Conservation (phyloP, 176 grass and related monocot genomes). For the Saccharum spontaneum region DNA sequence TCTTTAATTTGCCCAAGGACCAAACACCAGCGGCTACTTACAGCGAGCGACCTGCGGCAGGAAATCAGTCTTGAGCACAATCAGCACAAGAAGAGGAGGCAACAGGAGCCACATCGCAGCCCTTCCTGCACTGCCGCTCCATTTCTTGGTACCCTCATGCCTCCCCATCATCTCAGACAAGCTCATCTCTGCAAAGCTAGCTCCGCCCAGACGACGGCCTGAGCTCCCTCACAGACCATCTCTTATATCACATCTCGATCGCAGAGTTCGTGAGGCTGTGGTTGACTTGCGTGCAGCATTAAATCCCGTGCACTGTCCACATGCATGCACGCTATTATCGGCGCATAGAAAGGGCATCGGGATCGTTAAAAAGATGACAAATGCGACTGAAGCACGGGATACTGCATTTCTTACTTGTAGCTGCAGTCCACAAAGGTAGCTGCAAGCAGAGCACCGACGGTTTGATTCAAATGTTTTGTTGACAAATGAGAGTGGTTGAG, state of each 20-base stretch:
- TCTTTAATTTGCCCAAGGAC: too few species aligned
- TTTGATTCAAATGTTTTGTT: not conserved
- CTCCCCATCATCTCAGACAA: slow-evolving; percentile 27
- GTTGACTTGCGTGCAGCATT: slow-evolving; percentile 38
- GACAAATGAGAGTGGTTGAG: not conserved
- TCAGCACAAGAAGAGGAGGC: slow-evolving; percentile 20
- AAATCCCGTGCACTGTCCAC: slow-evolving; percentile 16
- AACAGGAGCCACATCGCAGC: slow-evolving; percentile 26
- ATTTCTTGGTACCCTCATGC: not conserved
- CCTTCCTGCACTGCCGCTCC: too few species aligned
- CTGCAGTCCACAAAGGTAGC: not conserved
- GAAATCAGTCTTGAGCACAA: slow-evolving; percentile 38
- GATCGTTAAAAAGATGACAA: too few species aligned
- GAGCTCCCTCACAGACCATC: not conserved
- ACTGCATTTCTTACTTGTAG: not conserved
- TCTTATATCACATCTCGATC: not conserved
- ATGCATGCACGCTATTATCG: slow-evolving; percentile 1
- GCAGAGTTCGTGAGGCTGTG: not conserved
- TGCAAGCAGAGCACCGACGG: not conserved
- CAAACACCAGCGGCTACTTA: slow-evolving; percentile 16
- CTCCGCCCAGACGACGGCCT: not conserved
- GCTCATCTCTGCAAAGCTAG: not conserved
- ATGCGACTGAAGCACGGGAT: not conserved
- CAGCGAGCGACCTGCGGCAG: slow-evolving; percentile 3
- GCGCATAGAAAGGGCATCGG: not conserved